Conservation (phyloP, 192 early-diverging fungal genomes). For the Lunasporangiospora selenospora region DNA sequence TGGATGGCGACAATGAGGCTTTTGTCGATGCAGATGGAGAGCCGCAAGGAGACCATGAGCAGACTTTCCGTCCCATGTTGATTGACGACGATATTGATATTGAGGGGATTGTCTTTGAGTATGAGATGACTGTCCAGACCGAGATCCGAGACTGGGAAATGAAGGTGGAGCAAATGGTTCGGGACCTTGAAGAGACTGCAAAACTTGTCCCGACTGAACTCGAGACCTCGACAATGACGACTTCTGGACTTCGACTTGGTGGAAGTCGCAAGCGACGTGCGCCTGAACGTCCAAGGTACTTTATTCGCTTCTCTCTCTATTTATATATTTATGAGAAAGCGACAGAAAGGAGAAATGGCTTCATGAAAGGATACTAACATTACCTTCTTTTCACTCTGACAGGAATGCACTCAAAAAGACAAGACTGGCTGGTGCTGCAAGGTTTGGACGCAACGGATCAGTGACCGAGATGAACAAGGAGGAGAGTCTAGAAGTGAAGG, state of each 20-base stretch:
- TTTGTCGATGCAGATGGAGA: neutral
- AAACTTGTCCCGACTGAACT: neutral
- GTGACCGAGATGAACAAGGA: no score
- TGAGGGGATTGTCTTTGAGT: slow-evolving; percentile 18
- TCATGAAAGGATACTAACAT: no score
- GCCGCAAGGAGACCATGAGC: neutral
- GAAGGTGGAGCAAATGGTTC: neutral
- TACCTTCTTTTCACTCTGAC: neutral
- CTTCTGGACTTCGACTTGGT: no score
- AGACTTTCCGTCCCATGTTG: slow-evolving; percentile 12
- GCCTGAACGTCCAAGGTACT: slow-evolving; percentile 11
- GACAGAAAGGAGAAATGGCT: neutral
- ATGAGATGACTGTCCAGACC: slow-evolving; percentile 4
- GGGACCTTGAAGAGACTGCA: slow-evolving; percentile 12
- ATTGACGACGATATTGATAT: slow-evolving; percentile 24
- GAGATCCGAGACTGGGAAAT: slow-evolving; percentile 13
- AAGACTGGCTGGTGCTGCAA: no score
- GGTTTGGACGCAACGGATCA: no score
- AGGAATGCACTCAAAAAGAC: slow-evolving; percentile 6
- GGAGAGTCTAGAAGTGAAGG: no score
- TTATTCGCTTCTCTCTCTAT: neutral
- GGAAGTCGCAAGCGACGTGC: slow-evolving; percentile 26
- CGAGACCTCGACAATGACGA: neutral
- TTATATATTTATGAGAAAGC: neutral
- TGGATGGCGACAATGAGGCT: neutral